Base-by-base conservation (phyloP, 306 rosid species). In the Neltuma alba region DNA sequence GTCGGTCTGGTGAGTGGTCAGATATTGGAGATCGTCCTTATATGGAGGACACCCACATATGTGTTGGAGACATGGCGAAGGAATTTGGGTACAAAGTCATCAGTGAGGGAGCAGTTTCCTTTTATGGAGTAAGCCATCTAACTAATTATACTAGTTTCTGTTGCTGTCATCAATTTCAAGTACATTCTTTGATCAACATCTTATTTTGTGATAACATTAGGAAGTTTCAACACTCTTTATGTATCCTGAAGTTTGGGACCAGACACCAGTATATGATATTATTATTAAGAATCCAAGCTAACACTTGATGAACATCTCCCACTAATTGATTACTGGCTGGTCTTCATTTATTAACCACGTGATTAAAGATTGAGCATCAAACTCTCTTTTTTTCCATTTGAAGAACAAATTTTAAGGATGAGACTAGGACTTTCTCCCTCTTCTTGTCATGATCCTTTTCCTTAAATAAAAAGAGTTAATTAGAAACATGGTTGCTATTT, bases 1-100 rank as follows among this genome's bases (percentile, higher is more conserved):
- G 92, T 82, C 89, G 97, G 64, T 91, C 97, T 4, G 99, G 99
- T 36, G 97, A 92, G 80, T 94, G 97, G 92, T 92, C 97, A 70
- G 91, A 94, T 77, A 94, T 91, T 20, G 97, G 99, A 45, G 75
- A 67, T 12, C 97, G 97, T 30, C 31, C 87, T 37, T 55, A 82
- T 71, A 94, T 94, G 99, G 97, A 92, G 82, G 99, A 94, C 82
- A 90, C 99, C 33, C 95, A 92, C 70, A 68, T 92, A 69, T 89
- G 97, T 93, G 89, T 94, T 76, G 87, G 80, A 60, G 94, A 94
- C 84, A 63, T 94, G 86, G 97, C 88, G 48, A 83, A 87, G 87
- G 87, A 89, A 74, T 92, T 85, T 61, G 93, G 87, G 42, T 79
- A 70, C 75, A 70, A 85, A 60, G 72, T 28, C 2, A 82, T 74